These are phyloP conservation scores for Nicotiana rustica DNA, from an alignment of 305 asterid species.

Conservation along the genomic window DNA sequence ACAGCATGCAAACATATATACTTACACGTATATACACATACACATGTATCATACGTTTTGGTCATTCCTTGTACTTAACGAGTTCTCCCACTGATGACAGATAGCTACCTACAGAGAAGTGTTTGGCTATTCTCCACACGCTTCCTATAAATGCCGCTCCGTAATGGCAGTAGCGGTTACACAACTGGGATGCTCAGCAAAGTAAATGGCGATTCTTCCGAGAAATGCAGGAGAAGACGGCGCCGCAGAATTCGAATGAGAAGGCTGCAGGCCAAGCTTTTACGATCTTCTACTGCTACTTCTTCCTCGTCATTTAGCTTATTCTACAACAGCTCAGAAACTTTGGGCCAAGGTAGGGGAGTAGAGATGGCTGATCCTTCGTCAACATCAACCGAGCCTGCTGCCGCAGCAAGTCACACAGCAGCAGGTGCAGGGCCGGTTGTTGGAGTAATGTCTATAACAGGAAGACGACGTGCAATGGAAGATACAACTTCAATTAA, in stretches of 20 bases:
- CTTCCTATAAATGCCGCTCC: neutral
- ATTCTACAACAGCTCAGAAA: neutral
- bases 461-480: slow-evolving; percentile 49
- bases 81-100: too few species aligned
- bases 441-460: slow-evolving; percentile 45
- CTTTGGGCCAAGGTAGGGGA: neutral
- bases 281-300: neutral
- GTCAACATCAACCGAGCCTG: too few species aligned
- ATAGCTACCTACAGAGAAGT: neutral
- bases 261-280: slow-evolving; percentile 26
- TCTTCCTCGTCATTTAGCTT: too few species aligned
- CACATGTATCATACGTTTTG: neutral
- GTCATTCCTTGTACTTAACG: neutral
- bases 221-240: slow-evolving; percentile 36
- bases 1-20: neutral
- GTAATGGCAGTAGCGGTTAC: slow-evolving; percentile 37
- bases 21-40: neutral
- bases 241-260: slow-evolving; percentile 39
- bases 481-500: slow-evolving; percentile 48
- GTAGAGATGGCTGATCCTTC: neutral
- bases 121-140: neutral
- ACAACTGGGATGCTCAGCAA: neutral
- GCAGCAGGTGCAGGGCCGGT: slow-evolving; percentile 26
- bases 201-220: neutral
- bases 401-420: too few species aligned